Conservation (phyloP, 2,329 filamentous ascomycete genomes). For the Elsinoe arachidis region DNA sequence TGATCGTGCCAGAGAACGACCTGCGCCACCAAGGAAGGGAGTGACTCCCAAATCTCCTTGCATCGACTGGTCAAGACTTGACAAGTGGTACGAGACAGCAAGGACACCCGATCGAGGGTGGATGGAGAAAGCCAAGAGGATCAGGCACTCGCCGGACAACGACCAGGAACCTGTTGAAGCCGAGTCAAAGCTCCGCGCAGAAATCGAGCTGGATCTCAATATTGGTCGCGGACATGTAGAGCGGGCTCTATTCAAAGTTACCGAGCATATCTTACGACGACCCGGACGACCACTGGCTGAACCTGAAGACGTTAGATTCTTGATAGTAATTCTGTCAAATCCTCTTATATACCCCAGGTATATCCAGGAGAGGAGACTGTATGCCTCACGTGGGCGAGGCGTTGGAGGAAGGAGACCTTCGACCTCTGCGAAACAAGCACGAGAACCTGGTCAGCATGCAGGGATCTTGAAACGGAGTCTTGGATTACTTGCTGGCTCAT, state of each 20-base stretch:
- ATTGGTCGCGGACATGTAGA: constrained; percentile 63
- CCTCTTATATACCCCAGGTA: constrained; percentile 56
- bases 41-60: constrained; percentile 56
- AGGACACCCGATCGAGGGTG: constrained; percentile 61
- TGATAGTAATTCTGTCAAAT: constrained; percentile 71
- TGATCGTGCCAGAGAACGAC: constrained; percentile 17
- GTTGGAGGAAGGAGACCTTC: constrained; percentile 3
- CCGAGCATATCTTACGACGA: constrained; percentile 69
- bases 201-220: constrained; percentile 44
- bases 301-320: constrained; percentile 64
- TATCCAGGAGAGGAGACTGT: constrained; percentile 3
- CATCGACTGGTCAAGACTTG: constrained; percentile 65
- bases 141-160: constrained; percentile 19
- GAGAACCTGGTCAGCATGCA: constrained; percentile 59
- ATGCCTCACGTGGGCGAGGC: background rate
- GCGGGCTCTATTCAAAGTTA: constrained; percentile 63
- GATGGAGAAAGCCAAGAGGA: constrained; percentile 48
- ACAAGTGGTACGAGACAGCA: constrained; percentile 65
- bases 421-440: constrained; percentile 23
- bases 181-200: constrained; percentile 13
- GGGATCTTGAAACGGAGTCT: constrained; percentile 78
- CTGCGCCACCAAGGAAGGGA: constrained; percentile 21
- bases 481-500: constrained; percentile 67
- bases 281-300: constrained; percentile 61
- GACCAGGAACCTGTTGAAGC: constrained; percentile 8